Base-by-base conservation (phyloP, 2,329 filamentous ascomycete species). In the Stagonosporopsis rhizophila region DNA sequence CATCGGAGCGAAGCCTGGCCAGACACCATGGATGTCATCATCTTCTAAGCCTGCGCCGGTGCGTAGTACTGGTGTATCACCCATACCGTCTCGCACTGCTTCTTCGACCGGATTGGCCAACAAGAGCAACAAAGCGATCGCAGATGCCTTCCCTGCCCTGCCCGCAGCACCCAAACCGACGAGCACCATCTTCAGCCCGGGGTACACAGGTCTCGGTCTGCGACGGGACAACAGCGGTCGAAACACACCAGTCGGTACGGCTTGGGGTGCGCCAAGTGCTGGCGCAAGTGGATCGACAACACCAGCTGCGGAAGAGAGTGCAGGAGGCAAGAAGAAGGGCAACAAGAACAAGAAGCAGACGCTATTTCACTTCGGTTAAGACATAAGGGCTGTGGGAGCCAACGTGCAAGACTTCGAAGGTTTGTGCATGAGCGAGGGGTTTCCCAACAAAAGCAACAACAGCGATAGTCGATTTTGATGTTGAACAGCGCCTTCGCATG, bases 61-160 rank as follows among this genome's bases (percentile, higher is more conserved):
- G 7, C 44, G 54, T 25, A 58, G 54, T 35, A 30, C 49, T 3
- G 54, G 54, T 3, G 71, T 73, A 3, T 76, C 79, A 44, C 70
- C 80, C 14, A 70, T 74, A 20, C 68, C 75, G n/a, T 71, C 72
- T 22, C 71, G 72, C 19, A 59, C 69, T 27, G 58, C 61, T 20
- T 72, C 73, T 47, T 70, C 71, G 44, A 63, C 61, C 25, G 62
- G 62, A n/a, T 44, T 69, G 51, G 66, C 58, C 34, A 72, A 64
- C 66, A 45, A 75, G 56, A 51, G 49, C 20, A 59, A 56, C 55
- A 39, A 61, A 23, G 59, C 61, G 48, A 53, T 58, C 22, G 56
- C 62, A 19, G 89, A 93, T 60, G 86, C 87, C 0, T 97, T 97
- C 76, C 94, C 93, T 0, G 88, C 92, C 1, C 82, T 97, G 1